Percentiles rank a stretch among this genome's conserved stretches.
Evolutionary conservation across 139 green algal species (phyloP).

Genomic region (Raphidocelis subcapitata): DNA sequence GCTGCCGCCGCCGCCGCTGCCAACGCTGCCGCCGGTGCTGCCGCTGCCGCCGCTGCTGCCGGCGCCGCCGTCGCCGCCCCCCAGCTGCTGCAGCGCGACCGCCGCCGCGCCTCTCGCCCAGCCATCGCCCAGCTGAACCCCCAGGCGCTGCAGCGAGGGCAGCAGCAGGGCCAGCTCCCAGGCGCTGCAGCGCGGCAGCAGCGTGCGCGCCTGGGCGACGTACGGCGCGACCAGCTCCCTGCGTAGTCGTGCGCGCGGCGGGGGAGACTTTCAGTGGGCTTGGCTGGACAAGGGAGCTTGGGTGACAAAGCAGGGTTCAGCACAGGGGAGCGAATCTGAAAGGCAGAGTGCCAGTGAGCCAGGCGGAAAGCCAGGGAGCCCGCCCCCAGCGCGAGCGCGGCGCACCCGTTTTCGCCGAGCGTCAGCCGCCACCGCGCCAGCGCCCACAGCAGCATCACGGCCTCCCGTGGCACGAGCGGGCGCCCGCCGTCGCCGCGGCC

Average conservation of each 20-base stretch:
- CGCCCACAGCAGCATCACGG: conserved; percentile 18
- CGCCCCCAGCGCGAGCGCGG: no score
- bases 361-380: not conserved
- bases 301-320: not conserved
- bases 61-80: no score
- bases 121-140: not conserved
- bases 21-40: not conserved
- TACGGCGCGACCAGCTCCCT: no score
- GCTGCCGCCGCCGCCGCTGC: not conserved
- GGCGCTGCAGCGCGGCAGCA: no score
- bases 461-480: not conserved
- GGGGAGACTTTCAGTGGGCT: no score
- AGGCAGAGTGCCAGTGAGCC: not conserved
- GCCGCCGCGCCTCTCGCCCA: not conserved
- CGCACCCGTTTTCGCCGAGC: conserved; percentile 5
- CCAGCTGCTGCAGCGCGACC: not conserved
- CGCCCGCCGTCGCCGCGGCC: not conserved
- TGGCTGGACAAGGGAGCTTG: no score
- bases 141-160: not conserved
- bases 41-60: not conserved
- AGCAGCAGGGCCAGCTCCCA: no score
- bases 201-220: no score
- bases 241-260: no score
- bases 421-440: conserved; percentile 6
- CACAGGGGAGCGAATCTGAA: not conserved